These are phyloP conservation scores for Diaporthe nobilis DNA, from an alignment of 2,329 filamentous ascomycete species.

Conservation along the genomic window DNA sequence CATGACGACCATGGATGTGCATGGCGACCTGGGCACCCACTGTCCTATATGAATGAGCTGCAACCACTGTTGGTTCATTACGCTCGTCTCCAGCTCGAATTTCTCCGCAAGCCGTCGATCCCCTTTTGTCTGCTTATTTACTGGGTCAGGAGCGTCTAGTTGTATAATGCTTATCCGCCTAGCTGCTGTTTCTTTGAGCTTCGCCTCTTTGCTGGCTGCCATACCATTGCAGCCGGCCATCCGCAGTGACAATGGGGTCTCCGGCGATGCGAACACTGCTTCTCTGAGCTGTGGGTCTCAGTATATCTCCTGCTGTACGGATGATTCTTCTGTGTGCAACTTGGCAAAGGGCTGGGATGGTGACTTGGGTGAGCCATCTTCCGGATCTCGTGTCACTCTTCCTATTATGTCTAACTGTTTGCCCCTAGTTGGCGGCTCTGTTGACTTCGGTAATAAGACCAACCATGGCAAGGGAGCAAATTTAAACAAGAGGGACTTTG, in stretches of 20 bases:
- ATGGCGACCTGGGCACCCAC: neutral
- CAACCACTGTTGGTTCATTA: neutral
- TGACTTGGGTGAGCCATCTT: neutral
- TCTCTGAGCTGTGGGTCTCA: conserved; percentile 24
- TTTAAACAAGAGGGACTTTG: conserved; percentile 3
- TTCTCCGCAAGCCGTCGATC: too few relatives aligned
- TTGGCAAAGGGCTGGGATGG: conserved; percentile 6
- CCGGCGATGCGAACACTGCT: neutral
- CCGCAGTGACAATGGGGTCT: conserved; percentile 15
- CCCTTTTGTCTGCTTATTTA: neutral
- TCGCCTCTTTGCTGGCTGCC: neutral
- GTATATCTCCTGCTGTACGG: conserved; percentile 13
- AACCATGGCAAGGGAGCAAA: conserved; percentile 7
- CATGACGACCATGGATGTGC: neutral
- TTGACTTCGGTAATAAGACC: conserved; percentile 13
- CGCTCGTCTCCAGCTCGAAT: neutral
- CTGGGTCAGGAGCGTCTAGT: neutral
- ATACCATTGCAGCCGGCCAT: neutral
- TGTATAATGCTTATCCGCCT: neutral
- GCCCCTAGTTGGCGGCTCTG: neutral
- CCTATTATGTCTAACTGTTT: too few relatives aligned
- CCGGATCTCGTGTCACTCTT: too few relatives aligned
- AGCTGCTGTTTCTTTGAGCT: neutral
- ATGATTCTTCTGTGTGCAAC: conserved; percentile 20
- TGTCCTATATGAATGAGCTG: conserved; percentile 1